Evolutionary conservation across 2,329 filamentous ascomycete species (phyloP), one percentile per base, ranked within the genome.

Genomic region (Hypoxylon sp.): DNA sequence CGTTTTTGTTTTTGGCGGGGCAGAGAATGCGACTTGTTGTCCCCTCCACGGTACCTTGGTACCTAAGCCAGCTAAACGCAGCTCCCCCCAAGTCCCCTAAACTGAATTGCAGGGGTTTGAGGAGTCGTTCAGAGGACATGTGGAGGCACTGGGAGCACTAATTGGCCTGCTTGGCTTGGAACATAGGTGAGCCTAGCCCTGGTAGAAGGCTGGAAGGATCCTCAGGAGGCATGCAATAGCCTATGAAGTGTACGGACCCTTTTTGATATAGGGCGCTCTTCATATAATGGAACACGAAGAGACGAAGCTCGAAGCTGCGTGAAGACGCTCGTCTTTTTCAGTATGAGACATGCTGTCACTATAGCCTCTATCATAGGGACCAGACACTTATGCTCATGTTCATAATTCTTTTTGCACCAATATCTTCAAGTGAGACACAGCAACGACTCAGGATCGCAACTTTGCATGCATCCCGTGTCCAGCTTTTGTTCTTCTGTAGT

Each of bases 1-100:
- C 53, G 58, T 58, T 58, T 62, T 62, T 58, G 58, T 61, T 61
- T 60, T 58, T 58, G 55, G 54, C 58, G 58, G 54, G 58, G 58
- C 58, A 58, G 40, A 35, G 35, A 52, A 35, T 24, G 35, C 8
- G 21, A 21, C 31, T 35, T 8, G 31, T 35, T 35, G 31, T 35
- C 31, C 31, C 15, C 10, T 33, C 8, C 29, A 33, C 15, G 10
- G 31, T 35, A 35, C 29, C 31, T 35, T 6, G 24, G 26, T 17
- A 45, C n/a, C n/a, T 15, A 27, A 29, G n/a, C n/a, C n/a, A n/a
- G n/a, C n/a, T n/a, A n/a, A n/a, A n/a, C n/a, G n/a, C n/a, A n/a
- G n/a, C n/a, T n/a, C n/a, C n/a, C n/a, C n/a, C n/a, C 10, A 17
- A 17, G 33, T 7, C 40, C 47, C 43, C 45, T 52, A 45, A 54